These are phyloP conservation scores for Puccinia horiana DNA, from an alignment of 1,284 basidiomycete species.

Conservation along the genomic window DNA sequence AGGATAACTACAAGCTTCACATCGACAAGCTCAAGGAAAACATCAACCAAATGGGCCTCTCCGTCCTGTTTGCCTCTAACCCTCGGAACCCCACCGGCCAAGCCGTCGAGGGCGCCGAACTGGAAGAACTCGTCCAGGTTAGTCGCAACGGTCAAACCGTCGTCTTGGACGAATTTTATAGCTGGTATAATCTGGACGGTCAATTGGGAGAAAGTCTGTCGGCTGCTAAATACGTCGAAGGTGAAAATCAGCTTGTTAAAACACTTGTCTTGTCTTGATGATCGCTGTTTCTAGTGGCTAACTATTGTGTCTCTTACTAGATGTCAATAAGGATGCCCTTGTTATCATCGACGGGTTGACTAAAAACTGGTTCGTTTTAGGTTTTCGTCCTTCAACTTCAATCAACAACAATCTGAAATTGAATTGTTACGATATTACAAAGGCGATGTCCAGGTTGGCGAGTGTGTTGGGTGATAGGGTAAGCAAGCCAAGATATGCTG, in stretches of 20 bases:
- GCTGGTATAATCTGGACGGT: slow-evolving; percentile 64
- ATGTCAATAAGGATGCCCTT: slow-evolving; percentile 78
- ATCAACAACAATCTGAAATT: not conserved
- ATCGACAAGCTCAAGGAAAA: slow-evolving; percentile 44
- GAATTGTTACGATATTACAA: slow-evolving; percentile 41
- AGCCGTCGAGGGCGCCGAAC: slow-evolving; percentile 70
- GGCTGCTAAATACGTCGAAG: slow-evolving; percentile 75
- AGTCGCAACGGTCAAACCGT: slow-evolving; percentile 72
- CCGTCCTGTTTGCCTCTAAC: slow-evolving; percentile 84
- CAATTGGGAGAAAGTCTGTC: slow-evolving; percentile 87
- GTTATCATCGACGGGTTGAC: slow-evolving; percentile 89
- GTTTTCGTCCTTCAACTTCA: not conserved
- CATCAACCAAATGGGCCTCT: slow-evolving; percentile 69
- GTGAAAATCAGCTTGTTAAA: slow-evolving; percentile 70
- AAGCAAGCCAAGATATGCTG: not conserved
- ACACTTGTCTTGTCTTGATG: slow-evolving; percentile 6
- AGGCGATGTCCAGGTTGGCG: slow-evolving; percentile 91
- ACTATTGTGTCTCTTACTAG: slow-evolving; percentile 54
- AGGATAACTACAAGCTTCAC: slow-evolving; percentile 51
- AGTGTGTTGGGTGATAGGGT: slow-evolving; percentile 86
- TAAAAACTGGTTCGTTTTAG: slow-evolving; percentile 67
- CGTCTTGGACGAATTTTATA: slow-evolving; percentile 72
- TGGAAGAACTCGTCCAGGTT: slow-evolving; percentile 75
- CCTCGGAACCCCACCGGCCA: slow-evolving; percentile 91
- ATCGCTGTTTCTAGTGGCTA: slow-evolving; percentile 39